Conservation (phyloP, 805 yeast species). For the Pichia paraexigua region DNA sequence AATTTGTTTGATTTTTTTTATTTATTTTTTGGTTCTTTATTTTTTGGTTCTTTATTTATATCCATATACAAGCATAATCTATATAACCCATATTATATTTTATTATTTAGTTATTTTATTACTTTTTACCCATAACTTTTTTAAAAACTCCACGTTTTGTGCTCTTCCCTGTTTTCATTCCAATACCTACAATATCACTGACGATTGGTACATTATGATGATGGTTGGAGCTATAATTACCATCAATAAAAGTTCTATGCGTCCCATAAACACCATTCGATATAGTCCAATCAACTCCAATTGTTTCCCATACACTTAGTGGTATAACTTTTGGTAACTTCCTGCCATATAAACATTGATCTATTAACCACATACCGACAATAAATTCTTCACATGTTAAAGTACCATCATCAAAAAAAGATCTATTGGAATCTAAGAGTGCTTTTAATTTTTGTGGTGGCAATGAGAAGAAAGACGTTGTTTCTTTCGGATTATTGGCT, state of each 20-base stretch:
- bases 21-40: neutral
- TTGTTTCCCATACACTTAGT: conserved; percentile 59
- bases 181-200: neutral
- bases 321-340: conserved; percentile 71
- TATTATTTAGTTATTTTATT: neutral
- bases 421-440: conserved; percentile 17
- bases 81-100: neutral
- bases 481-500: neutral
- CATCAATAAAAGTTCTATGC: neutral
- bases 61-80: neutral
- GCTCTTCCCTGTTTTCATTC: conserved; percentile 3
- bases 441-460: neutral
- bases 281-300: conserved; percentile 7
- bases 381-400: conserved; percentile 74
- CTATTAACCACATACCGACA: conserved; percentile 98
- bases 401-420: conserved; percentile 72
- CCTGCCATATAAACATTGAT: conserved; percentile 90
- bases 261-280: neutral
- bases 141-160: conserved; percentile 5
- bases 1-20: neutral
- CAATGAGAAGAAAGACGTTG: no score
- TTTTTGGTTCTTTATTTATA: neutral
- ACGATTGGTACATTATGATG: neutral
- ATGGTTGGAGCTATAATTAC: neutral
- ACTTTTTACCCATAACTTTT: conserved; percentile 8